Evolutionary conservation across 2,329 filamentous ascomycete genomes (phyloP), one percentile per base, ranked within the genome.

Genomic region (Podosphaera fusca): DNA sequence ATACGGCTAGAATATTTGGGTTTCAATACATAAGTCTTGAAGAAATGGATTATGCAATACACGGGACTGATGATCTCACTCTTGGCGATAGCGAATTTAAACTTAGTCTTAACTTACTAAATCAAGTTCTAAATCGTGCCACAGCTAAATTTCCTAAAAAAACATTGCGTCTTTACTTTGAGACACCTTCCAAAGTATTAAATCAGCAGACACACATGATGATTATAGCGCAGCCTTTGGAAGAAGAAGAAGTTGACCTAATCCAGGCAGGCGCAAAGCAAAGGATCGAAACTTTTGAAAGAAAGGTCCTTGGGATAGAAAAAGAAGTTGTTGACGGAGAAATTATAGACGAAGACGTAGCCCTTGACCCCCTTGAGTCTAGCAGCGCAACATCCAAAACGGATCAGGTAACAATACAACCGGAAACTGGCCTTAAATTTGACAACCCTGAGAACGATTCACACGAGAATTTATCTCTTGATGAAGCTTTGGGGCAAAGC

Each of bases 1-100:
- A 98, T 67, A 86, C 88, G 1, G 77, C 89, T 69, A 84, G 89
- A 57, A 94, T 98, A 55, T 98, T 98, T 67, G 92, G 92, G 4
- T 98, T 98, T 69, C 92, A 98, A 69, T 98, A 98, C 67, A 77
- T 98, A 59, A 82, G 81, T 59, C 71, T 96, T 12, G 68, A 78
- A 3, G 92, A 98, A 66, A 88, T 98, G 84, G 92, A 98, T 67
- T 67, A 75, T n/a, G 78, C 87, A 0, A 70, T 98, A n/a, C 94
- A 98, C 67, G 88, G 87, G 30, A 83, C 87, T 55, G 64, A 68
- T 0, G 74, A 88, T 64, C 74, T 73, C 0, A 66, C 70, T 1
- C 70, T 94, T 4, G 94, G 94, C 30, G 82, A 95, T 65, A 72
- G 77, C 52, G 92, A 98, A 67, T 96, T 96, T 71, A 84, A 82